Evolutionary conservation across 176 grass and related monocot genomes (phyloP).

Genomic region (Dendrocalamus sinicus): DNA sequence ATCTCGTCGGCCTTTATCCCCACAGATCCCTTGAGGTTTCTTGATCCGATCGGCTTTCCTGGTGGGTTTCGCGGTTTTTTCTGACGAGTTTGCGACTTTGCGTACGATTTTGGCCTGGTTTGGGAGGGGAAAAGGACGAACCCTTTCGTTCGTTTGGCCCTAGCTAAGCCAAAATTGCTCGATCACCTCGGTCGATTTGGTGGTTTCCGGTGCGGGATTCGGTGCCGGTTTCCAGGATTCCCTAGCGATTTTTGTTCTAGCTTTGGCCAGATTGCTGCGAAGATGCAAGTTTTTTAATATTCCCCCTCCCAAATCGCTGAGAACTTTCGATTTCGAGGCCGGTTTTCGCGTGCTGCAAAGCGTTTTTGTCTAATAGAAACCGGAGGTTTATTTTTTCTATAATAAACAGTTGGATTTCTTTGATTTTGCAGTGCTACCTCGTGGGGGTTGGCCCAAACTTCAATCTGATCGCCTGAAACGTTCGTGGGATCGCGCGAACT

Average conservation of each 20-base stretch:
- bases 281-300: background rate
- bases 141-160: background rate
- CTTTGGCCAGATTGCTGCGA: conserved; percentile 17
- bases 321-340: background rate
- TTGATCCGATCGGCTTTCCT: background rate
- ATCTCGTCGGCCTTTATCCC: background rate
- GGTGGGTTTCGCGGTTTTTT: conserved; percentile 36
- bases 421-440: conserved; percentile 47
- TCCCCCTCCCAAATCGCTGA: background rate
- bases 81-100: background rate
- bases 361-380: background rate
- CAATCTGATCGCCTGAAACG: background rate
- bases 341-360: background rate
- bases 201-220: background rate
- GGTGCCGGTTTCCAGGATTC: background rate
- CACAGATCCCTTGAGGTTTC: background rate
- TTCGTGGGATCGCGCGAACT: conserved; percentile 47
- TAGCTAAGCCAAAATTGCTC: background rate
- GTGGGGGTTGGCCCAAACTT: background rate
- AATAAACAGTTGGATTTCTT: background rate
- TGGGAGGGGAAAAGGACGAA: background rate
- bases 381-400: background rate
- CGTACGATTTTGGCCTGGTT: conserved; percentile 27
- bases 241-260: background rate
- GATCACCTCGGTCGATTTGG: background rate